Evolutionary conservation across 768 basidiomycete genomes (phyloP), one percentile per base, ranked within the genome.

Genomic region (Rhodotorula graminis): DNA sequence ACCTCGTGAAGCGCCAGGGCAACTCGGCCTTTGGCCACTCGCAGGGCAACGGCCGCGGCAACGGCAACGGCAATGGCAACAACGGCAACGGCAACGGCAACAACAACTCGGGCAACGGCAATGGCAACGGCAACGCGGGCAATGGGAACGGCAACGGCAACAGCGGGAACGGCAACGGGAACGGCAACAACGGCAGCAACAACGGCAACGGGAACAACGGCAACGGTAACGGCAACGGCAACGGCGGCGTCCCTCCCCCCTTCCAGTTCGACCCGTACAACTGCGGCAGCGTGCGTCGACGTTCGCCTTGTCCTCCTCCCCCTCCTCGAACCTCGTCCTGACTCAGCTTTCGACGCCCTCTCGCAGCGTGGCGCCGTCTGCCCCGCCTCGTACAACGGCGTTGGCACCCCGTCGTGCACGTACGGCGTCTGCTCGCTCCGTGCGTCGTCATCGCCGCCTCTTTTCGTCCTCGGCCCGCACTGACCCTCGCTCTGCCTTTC

Each of bases 331-430:
- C 21, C 8, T 16, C 6, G 1, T 14, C 8, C 46, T 10, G 33
- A 44, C 46, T n/a, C 25, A 27, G 0, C 0, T 16, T 4, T 19
- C 29, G 11, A 0, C n/a, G 8, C 44, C 10, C 37, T 16, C n/a
- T n/a, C n/a, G n/a, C 64, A 52, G 50, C 50, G n/a, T n/a, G n/a
- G n/a, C n/a, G n/a, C 23, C 25, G 27, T 23, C 23, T 70, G 69
- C 50, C 59, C 69, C 11, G 25, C 33, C 25, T 61, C 59, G 2
- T 70, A 70, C 69, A 70, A 70, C 52, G 69, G 69, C 25, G 29
- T 70, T 53, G 69, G 69, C 7, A 29, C 56, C 25, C 64, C 69
- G 9, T 3, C 37, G 16, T 70, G 69, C 33, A 44, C 61, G n/a
- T 61, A 56, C 14, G 64, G 69, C 10, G 19, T 40, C 18, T 70